A percentile compares a stretch with the other conserved stretches of the same genome.
Conservation (phyloP, 352 stramenopile species). For the Globisporangium cystogenes region DNA sequence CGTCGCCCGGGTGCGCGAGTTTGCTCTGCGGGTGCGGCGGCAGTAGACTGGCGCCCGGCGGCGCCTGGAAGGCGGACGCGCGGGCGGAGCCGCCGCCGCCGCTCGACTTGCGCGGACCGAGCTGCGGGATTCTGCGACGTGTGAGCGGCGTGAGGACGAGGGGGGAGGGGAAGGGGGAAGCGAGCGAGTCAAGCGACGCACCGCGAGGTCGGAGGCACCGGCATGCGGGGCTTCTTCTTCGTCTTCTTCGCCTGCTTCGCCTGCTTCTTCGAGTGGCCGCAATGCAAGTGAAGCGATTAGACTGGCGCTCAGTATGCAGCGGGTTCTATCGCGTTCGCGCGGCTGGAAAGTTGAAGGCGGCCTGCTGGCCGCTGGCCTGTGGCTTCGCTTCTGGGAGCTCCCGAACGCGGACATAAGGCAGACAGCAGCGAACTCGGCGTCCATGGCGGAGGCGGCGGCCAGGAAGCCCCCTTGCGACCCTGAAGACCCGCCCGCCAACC, state of each 20-base stretch:
- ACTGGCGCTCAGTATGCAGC: background rate
- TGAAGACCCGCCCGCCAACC: no score
- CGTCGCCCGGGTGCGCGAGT: constrained; percentile 1
- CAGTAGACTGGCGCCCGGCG: background rate
- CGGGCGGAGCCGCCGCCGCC: background rate
- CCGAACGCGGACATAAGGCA: no score
- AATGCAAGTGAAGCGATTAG: background rate
- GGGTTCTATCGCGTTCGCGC: no score
- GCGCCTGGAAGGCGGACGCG: constrained; percentile 14
- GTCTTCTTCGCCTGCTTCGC: no score
- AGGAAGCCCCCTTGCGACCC: no score
- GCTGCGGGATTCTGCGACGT: constrained; percentile 14
- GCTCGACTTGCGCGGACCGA: constrained; percentile 14
- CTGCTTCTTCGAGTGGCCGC: background rate
- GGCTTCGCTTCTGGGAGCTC: no score
- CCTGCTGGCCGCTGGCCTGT: no score
- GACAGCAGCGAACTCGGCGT: no score
- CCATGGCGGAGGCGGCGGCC: no score
- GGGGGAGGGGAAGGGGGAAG: background rate
- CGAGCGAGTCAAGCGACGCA: background rate
- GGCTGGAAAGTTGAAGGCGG: no score
- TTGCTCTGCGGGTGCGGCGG: background rate
- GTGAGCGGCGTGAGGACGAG: background rate
- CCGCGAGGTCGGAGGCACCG: no score
- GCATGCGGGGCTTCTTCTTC: no score